These are phyloP conservation scores for Hericium erinaceus DNA, from an alignment of 768 basidiomycete species.

Conservation along the genomic window DNA sequence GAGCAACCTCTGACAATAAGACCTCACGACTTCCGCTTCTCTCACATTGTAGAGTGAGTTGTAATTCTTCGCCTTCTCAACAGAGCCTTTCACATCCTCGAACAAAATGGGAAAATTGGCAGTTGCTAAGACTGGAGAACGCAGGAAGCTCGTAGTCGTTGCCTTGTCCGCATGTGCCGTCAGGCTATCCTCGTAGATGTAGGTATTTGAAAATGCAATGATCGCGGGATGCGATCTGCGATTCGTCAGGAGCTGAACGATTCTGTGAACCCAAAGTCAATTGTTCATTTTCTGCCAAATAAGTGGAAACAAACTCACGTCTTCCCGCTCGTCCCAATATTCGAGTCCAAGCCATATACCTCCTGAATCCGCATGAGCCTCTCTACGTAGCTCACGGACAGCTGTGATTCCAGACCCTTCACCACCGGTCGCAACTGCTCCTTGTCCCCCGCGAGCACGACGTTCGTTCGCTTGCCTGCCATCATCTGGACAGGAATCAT, in stretches of 20 bases:
- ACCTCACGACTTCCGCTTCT: slow-evolving; percentile 27
- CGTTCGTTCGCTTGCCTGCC: slow-evolving; percentile 24
- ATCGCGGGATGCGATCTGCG: slow-evolving; percentile 28
- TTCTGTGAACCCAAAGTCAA: slow-evolving; percentile 11
- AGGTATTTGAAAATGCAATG: slow-evolving; percentile 44
- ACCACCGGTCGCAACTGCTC: slow-evolving; percentile 30
- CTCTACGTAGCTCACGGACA: slow-evolving; percentile 26
- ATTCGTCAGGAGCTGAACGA: slow-evolving; percentile 10
- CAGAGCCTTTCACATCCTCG: slow-evolving; percentile 25
- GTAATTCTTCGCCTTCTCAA: slow-evolving; percentile 25
- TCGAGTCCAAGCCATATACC: slow-evolving; percentile 18
- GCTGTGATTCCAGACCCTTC: slow-evolving; percentile 18
- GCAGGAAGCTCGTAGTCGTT: slow-evolving; percentile 1
- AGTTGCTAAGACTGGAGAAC: slow-evolving; percentile 19
- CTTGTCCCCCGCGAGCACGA: slow-evolving; percentile 29
- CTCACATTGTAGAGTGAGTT: slow-evolving; percentile 32
- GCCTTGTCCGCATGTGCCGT: slow-evolving; percentile 18
- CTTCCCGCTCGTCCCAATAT: slow-evolving; percentile 22
- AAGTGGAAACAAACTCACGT: background rate
- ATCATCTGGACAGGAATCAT: slow-evolving; percentile 34
- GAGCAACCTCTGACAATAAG: slow-evolving; percentile 22
- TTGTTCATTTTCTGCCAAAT: background rate
- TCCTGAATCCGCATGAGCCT: slow-evolving; percentile 23
- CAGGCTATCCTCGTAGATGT: slow-evolving; percentile 29
- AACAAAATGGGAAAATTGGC: slow-evolving; percentile 24